Conservation (phyloP, 164 flowering plant genomes). For the Hamamelis virginiana region DNA sequence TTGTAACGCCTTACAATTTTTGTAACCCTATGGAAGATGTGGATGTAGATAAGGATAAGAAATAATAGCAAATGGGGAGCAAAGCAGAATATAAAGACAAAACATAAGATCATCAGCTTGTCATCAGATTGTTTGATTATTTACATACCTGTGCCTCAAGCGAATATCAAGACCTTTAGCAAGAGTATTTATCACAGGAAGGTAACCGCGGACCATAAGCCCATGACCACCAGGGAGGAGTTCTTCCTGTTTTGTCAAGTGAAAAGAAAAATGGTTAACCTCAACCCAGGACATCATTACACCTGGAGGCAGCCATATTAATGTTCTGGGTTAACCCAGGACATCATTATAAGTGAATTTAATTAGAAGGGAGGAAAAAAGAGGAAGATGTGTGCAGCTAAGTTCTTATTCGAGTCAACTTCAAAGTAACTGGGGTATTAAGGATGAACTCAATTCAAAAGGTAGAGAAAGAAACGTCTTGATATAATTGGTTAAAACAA, state of each 20-base stretch:
- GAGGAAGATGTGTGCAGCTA: too few relatives aligned
- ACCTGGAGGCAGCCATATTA: too few relatives aligned
- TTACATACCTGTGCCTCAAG: constrained; percentile 63
- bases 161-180: constrained; percentile 94
- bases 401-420: too few relatives aligned
- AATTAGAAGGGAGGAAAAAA: too few relatives aligned
- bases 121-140: neutral
- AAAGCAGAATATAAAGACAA: neutral
- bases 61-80: neutral
- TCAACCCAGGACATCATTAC: too few relatives aligned
- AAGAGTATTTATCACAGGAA: constrained; percentile 81
- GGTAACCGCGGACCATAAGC: constrained; percentile 95
- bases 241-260: constrained; percentile 54
- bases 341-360: too few relatives aligned
- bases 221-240: constrained; percentile 98
- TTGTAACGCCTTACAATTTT: constrained; percentile 45
- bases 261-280: neutral
- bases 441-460: too few relatives aligned
- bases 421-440: too few relatives aligned
- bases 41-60: constrained; percentile 4
- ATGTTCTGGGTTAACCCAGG: too few relatives aligned
- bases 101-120: neutral
- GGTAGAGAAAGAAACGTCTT: too few relatives aligned
- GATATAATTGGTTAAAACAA: too few relatives aligned
- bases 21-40: constrained; percentile 52